Base-by-base conservation (phyloP, 257 asterid genomes). In the Knoxia roxburghii region DNA sequence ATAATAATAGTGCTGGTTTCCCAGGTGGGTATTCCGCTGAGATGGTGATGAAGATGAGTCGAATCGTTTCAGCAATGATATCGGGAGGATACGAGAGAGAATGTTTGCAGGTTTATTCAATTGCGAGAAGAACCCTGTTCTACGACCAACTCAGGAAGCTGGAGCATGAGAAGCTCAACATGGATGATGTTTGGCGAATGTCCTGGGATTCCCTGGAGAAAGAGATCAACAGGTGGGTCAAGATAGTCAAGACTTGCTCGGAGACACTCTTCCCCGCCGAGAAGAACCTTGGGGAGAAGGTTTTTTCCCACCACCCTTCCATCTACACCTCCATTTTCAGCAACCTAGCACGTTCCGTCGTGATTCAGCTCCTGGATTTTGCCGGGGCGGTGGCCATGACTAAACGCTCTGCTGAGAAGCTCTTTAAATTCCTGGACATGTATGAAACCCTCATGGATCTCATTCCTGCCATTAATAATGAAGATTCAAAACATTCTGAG, bases 331-430 rank as follows among this genome's bases (percentile, higher is more conserved):
- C 80, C 11, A 65, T 82, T 5, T 77, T 81, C 45, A 68, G 79
- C 76, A 86, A 79, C 73, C 76, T 92, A 29, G 84, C 89, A 20
- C 82, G 91, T 1, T 61, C 80, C 0, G 89, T 84, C 8, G 91
- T 86, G 41, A 86, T 84, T 48, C 91, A 84, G 76, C 86, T 92
- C 59, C 88, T 92, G 12, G 96, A 92, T 61, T 89, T 92, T 27
- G 86, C 89, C 0, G 98, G 86, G 61, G 95, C 96, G 0, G 78
- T 85, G 30, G 74, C 97, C 6, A 82, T 83, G 87, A 84, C 91
- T 23, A 80, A 84, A 75, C 55, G 84, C 0, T 85, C 97, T 0
- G 95, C 88, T 0, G 97, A 92, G 78, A 92, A 92, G 68, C 88
- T 89, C 1, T 92, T 92, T 80, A 89, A 81, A 65, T 89, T 79